These are phyloP conservation scores for Penicillium canescens DNA, from an alignment of 495 filamentous ascomycete genomes.

Conservation along the genomic window DNA sequence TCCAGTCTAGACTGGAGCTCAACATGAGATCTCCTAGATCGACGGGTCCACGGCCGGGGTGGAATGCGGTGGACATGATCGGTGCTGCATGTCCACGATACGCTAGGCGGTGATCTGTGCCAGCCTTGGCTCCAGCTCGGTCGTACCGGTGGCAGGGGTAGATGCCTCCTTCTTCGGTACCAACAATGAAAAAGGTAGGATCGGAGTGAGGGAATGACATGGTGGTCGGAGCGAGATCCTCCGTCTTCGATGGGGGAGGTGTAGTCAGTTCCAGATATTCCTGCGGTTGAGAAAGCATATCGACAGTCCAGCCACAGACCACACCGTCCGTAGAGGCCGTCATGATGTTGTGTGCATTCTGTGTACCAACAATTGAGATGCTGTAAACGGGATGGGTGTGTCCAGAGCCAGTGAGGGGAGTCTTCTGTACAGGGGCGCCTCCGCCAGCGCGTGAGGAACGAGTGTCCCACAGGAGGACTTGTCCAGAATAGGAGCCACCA, in stretches of 20 bases:
- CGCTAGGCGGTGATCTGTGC: slow-evolving; percentile 79
- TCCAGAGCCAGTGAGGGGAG: slow-evolving; percentile 83
- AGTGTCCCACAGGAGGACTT: slow-evolving; percentile 98
- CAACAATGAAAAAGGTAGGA: slow-evolving; percentile 95
- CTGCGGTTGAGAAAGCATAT: slow-evolving; percentile 95
- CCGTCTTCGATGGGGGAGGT: slow-evolving; percentile 85
- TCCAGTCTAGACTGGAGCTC: slow-evolving; percentile 88
- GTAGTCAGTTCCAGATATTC: slow-evolving; percentile 84
- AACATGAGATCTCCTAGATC: slow-evolving; percentile 96
- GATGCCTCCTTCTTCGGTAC: slow-evolving; percentile 93
- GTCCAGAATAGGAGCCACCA: slow-evolving; percentile 91
- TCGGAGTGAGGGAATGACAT: slow-evolving; percentile 96
- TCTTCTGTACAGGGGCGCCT: slow-evolving; percentile 89
- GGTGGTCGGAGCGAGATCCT: slow-evolving; percentile 93
- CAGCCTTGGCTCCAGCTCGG: slow-evolving; percentile 92
- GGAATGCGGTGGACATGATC: slow-evolving; percentile 94
- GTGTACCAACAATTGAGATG: slow-evolving; percentile 92
- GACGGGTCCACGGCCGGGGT: slow-evolving; percentile 84
- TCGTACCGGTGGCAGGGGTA: slow-evolving; percentile 97
- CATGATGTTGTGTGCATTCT: slow-evolving; percentile 98
- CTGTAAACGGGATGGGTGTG: slow-evolving; percentile 97
- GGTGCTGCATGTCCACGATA: slow-evolving; percentile 90
- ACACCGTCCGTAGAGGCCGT: slow-evolving; percentile 95
- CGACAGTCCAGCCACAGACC: slow-evolving; percentile 93
- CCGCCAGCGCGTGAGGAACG: slow-evolving; percentile 64